Percentiles rank a stretch among this genome's conserved stretches.
Evolutionary conservation across 495 filamentous ascomycete species (phyloP).

Genomic region (Symbiotaphrina buchneri): DNA sequence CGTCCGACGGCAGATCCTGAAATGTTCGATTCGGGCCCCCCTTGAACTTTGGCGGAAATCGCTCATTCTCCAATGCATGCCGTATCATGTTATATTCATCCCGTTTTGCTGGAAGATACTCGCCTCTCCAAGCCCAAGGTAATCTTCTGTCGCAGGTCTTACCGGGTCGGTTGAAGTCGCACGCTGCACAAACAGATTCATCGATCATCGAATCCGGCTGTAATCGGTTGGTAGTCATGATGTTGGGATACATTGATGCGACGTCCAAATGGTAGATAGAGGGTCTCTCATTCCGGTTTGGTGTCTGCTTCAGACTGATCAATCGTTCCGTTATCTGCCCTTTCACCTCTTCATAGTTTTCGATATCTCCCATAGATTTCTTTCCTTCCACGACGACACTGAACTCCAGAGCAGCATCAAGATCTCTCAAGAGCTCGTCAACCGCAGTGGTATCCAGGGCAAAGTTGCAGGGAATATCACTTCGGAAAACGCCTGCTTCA

Average conservation of each 20-base stretch:
- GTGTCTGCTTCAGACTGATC: constrained; percentile 51
- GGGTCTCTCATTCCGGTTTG: constrained; percentile 61
- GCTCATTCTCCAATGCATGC: constrained; percentile 78
- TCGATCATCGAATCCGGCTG: constrained; percentile 97
- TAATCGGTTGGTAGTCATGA: constrained; percentile 97
- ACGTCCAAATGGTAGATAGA: constrained; percentile 97
- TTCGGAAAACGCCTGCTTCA: constrained; percentile 90
- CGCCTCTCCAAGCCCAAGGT: constrained; percentile 96
- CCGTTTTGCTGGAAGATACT: constrained; percentile 85
- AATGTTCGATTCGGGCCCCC: constrained; percentile 52
- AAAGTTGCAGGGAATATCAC: constrained; percentile 88
- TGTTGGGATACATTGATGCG: constrained; percentile 99
- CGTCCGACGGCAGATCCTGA: constrained; percentile 57
- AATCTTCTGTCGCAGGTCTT: constrained; percentile 91
- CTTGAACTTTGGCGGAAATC: constrained; percentile 55
- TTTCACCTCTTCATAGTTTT: constrained; percentile 85
- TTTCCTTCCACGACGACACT: constrained; percentile 87
- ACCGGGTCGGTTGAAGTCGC: constrained; percentile 93
- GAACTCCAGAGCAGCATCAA: constrained; percentile 82
- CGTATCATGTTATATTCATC: constrained; percentile 99
- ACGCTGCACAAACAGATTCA: constrained; percentile 89
- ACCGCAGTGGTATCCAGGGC: constrained; percentile 66
- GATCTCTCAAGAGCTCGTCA: constrained; percentile 66
- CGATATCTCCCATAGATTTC: constrained; percentile 74
- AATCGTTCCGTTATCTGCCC: constrained; percentile 57